phyloP scores from a whole-genome alignment of 805 yeast genomes.

The Candida endomychidarum region DNA sequence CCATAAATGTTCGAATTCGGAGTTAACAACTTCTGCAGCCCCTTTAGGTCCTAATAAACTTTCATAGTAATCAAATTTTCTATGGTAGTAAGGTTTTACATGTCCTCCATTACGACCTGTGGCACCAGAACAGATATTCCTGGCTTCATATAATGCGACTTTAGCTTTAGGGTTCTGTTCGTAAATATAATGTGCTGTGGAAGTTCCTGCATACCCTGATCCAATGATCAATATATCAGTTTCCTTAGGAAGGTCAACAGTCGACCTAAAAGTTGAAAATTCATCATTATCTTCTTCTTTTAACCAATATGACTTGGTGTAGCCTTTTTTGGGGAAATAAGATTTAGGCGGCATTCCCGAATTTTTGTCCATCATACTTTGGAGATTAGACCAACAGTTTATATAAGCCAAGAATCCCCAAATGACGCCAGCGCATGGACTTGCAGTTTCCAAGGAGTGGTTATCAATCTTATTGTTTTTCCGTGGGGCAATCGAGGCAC shows the following conservation, averaged over 20 bases:
- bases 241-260: slow-evolving; percentile 29
- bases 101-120: slow-evolving; percentile 54
- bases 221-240: slow-evolving; percentile 45
- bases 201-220: slow-evolving; percentile 46
- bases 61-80: slow-evolving; percentile 15
- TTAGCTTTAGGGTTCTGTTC: slow-evolving; percentile 21
- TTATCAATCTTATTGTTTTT: too few species aligned
- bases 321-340: slow-evolving; percentile 8
- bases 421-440: too few species aligned
- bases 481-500: too few species aligned
- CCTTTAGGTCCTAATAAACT: slow-evolving; percentile 22
- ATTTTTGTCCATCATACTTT: not conserved
- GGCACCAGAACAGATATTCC: slow-evolving; percentile 42
- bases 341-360: not conserved
- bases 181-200: slow-evolving; percentile 36
- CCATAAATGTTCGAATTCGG: slow-evolving; percentile 35
- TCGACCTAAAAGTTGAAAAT: slow-evolving; percentile 16
- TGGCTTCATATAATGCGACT: slow-evolving; percentile 39
- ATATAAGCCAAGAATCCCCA: too few species aligned
- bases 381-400: too few species aligned
- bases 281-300: slow-evolving; percentile 8
- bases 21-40: slow-evolving; percentile 37
- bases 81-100: slow-evolving; percentile 25
- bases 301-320: slow-evolving; percentile 13
- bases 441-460: too few species aligned